Percentiles rank a stretch among this genome's conserved stretches.
These are phyloP conservation scores for Vararia minispora DNA, from an alignment of 768 basidiomycete species.

Conservation along the genomic window DNA sequence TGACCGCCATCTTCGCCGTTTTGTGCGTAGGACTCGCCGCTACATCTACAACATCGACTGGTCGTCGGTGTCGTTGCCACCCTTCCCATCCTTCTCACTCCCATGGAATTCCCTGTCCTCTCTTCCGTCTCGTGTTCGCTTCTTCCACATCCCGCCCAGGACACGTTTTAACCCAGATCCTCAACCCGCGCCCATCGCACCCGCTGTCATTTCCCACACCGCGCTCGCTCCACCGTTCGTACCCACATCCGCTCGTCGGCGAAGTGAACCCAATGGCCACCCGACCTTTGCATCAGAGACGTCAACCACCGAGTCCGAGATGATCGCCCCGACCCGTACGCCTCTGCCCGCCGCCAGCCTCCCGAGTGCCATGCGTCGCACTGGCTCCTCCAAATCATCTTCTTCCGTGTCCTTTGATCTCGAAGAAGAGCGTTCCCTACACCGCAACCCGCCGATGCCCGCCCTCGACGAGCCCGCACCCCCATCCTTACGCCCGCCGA, in stretches of 20 bases:
- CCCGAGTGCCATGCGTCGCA: conserved; percentile 8
- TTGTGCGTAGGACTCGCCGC: conserved; percentile 18
- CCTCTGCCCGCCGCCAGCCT: conserved; percentile 10
- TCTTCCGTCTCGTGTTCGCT: conserved; percentile 15
- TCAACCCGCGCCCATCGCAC: conserved; percentile 3
- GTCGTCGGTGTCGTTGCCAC: conserved; percentile 8
- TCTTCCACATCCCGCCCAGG: conserved; percentile 4
- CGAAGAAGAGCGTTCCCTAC: conserved; percentile 2
- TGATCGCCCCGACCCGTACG: too few relatives aligned
- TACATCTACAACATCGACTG: conserved; percentile 11
- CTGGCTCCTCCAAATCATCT: conserved; percentile 8
- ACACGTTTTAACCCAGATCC: background rate
- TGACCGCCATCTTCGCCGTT: conserved; percentile 24
- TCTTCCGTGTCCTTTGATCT: conserved; percentile 15
- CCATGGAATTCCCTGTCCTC: too few relatives aligned
- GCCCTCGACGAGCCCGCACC: conserved; percentile 10
- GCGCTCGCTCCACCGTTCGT: conserved; percentile 7
- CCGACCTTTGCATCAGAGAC: too few relatives aligned
- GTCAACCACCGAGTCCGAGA: too few relatives aligned
- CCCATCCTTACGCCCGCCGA: conserved; percentile 5
- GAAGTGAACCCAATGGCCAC: too few relatives aligned
- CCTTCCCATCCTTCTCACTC: conserved; percentile 15
- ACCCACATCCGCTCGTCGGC: background rate
- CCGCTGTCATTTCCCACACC: conserved; percentile 9
- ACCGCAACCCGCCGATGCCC: conserved; percentile 10